Conservation (phyloP, 2,329 filamentous ascomycete genomes). For the Alternaria angustiovoidea region DNA sequence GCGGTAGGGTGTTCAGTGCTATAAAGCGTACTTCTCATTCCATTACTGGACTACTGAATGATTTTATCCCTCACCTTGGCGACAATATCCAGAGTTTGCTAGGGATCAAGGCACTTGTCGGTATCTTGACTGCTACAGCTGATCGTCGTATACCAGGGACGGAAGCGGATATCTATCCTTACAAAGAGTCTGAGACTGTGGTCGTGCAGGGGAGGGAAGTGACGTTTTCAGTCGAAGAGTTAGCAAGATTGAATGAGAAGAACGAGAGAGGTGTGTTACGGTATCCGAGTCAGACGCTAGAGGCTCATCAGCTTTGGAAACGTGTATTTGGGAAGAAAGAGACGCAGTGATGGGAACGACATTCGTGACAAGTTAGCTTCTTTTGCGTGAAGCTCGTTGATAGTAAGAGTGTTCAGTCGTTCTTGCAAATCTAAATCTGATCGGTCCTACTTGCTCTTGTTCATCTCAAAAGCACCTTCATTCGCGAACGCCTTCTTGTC, state of each 20-base stretch:
- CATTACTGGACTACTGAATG: conserved; percentile 28
- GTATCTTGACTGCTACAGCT: conserved; percentile 40
- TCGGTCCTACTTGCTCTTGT: conserved; percentile 16
- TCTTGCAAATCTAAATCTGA: background rate
- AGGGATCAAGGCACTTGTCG: conserved; percentile 39
- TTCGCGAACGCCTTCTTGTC: conserved; percentile 36
- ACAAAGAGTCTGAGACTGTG: conserved; percentile 26
- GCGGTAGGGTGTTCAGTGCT: conserved; percentile 28
- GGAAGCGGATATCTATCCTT: conserved; percentile 37
- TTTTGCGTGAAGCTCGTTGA: background rate
- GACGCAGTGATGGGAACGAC: background rate
- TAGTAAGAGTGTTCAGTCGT: background rate
- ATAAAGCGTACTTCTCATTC: conserved; percentile 24
- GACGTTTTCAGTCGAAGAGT: conserved; percentile 19
- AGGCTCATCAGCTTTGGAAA: conserved; percentile 39
- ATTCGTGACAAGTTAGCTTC: background rate
- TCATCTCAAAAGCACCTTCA: conserved; percentile 31
- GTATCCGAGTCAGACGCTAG: conserved; percentile 43
- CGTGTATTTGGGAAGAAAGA: conserved; percentile 32
- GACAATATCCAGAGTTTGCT: conserved; percentile 38
- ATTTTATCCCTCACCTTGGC: conserved; percentile 34
- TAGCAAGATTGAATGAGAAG: conserved; percentile 28
- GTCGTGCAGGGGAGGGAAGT: conserved; percentile 11
- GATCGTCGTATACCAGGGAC: conserved; percentile 45
- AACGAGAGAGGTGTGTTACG: conserved; percentile 29